A percentile compares a stretch with the other conserved stretches of the same genome.
Conservation (phyloP, 1,284 basidiomycete genomes). For the Coniferiporia sulphurascens region DNA sequence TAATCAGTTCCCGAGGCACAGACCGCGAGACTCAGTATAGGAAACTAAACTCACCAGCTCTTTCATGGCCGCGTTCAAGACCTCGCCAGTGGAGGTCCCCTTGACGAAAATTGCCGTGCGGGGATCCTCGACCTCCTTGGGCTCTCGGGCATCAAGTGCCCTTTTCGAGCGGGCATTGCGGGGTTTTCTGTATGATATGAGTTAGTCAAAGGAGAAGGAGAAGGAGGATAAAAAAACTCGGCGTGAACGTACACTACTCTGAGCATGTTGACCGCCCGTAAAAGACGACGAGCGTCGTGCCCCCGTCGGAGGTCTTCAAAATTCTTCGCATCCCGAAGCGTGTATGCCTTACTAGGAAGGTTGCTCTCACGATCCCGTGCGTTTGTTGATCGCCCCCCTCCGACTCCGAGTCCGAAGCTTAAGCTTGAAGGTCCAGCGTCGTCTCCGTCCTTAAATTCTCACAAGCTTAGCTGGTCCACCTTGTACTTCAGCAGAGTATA, state of each 20-base stretch:
- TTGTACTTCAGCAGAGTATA: no score
- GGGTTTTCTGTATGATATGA: constrained; percentile 69
- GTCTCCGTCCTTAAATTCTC: no score
- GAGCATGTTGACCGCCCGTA: constrained; percentile 1
- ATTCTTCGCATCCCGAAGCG: background rate
- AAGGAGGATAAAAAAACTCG: no score
- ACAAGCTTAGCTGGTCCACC: no score
- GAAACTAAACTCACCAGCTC: constrained; percentile 63
- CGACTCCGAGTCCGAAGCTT: no score
- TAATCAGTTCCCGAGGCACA: background rate
- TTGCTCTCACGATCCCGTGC: no score
- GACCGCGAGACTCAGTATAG: background rate
- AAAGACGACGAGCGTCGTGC: background rate
- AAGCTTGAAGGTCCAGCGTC: no score
- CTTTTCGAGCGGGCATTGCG: constrained; percentile 98
- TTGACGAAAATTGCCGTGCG: constrained; percentile 86
- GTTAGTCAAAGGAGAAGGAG: background rate
- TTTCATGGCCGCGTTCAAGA: constrained; percentile 77
- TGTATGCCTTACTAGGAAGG: background rate
- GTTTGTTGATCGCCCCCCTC: no score
- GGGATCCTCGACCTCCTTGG: constrained; percentile 87
- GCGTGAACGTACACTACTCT: constrained; percentile 7
- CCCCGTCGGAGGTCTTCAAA: background rate
- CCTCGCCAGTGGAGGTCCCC: constrained; percentile 82
- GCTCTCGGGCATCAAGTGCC: constrained; percentile 80